Evolutionary conservation across 192 early-diverging fungal species (phyloP).

Genomic region (Backusella sp.): DNA sequence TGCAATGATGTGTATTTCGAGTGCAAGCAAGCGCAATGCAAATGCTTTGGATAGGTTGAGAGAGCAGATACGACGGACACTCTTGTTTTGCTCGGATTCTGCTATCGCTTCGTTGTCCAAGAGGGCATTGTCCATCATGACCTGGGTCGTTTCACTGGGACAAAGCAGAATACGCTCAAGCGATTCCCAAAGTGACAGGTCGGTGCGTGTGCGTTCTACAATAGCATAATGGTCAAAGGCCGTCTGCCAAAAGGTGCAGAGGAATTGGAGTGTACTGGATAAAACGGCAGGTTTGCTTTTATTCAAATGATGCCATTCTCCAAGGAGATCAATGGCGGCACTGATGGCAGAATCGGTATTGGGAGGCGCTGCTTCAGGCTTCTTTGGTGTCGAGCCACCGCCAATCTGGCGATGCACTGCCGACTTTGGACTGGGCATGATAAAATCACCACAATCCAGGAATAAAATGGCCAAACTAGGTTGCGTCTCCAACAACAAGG

Average conservation of each 20-base stretch:
- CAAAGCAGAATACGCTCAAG: conserved; percentile 38
- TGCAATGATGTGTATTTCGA: conserved; percentile 28
- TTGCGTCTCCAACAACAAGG: conserved; percentile 43
- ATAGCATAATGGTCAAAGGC: conserved; percentile 40
- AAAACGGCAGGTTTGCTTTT: conserved; percentile 36
- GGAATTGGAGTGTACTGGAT: conserved; percentile 44
- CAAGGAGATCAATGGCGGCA: conserved; percentile 42
- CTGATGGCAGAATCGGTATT: conserved; percentile 34
- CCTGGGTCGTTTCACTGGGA: not conserved
- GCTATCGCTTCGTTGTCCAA: not conserved
- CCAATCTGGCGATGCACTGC: conserved; percentile 10
- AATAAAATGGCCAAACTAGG: conserved; percentile 44
- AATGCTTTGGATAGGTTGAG: conserved; percentile 21
- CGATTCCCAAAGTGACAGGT: conserved; percentile 45
- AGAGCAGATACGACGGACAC: conserved; percentile 24
- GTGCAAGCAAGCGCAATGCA: conserved; percentile 19
- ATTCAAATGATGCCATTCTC: conserved; percentile 27
- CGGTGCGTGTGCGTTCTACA: conserved; percentile 39
- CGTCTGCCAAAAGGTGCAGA: conserved; percentile 48
- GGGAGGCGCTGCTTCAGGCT: not conserved
- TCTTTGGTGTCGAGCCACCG: not conserved
- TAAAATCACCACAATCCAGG: conserved; percentile 30
- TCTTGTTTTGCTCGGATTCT: not conserved
- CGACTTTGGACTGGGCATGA: conserved; percentile 37
- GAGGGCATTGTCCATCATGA: too few relatives aligned